Base-by-base conservation (phyloP, 306 rosid genomes). In the Mucuna pruriens region DNA sequence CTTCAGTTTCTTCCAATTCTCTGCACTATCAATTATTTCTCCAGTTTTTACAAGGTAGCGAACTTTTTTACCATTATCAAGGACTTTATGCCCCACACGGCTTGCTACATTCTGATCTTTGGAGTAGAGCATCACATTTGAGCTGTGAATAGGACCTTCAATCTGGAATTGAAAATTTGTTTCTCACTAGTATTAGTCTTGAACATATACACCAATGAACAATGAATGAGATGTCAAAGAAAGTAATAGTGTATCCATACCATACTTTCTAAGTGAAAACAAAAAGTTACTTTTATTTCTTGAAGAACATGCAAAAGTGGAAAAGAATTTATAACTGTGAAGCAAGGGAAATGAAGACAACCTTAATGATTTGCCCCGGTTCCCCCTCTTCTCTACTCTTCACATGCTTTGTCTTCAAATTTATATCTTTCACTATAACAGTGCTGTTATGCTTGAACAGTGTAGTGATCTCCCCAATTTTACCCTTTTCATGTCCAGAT, bases 101-200 rank as follows among this genome's bases (percentile, higher is more conserved):
- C 99, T 95, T 6, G 97, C 92, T 55, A 93, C 93, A 23, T 95
- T 84, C 85, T 95, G 86, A 57, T 95, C 98, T 77, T 93, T 92
- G 0, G 98, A 95, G 89, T 93, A 95, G 23, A 91, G 93, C 99
- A 95, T 95, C 88, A 95, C 94, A 79, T 95, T 95, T 42, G 99
- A 95, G 86, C 99, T 95, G 87, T 95, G 99, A 76, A 95, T 84
- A 4, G 98, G 90, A 11, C 84, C 98, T 89, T 95, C 97, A 29
- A 95, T 67, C 99, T 95, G 89, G 19, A 83, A 89, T 66, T 22
- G 42, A 12, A 31, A 51, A 26, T 81, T 22, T 7, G 46, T 51
- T 75, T 64, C 69, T 36, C 49, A 82, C 25, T 65, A 74, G 62
- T 45, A 44, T 85, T 16, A 84, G 26, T 62, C 7, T 25, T 64